Base-by-base conservation (phyloP, 306 rosid species). In the Vigna mungo region DNA sequence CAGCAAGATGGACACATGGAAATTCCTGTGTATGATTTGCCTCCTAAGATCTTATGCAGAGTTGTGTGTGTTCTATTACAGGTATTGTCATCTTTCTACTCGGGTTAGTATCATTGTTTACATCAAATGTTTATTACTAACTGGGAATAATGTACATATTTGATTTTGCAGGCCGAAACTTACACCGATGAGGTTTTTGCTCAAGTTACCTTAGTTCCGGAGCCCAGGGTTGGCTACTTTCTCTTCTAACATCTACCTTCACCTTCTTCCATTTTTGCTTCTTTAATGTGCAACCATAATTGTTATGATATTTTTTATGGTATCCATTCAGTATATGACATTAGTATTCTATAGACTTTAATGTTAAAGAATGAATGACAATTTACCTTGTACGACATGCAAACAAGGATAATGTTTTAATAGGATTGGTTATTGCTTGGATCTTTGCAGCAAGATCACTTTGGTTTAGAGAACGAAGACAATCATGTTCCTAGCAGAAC, bases 11-110 rank as follows among this genome's bases (percentile, higher is more conserved):
- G 80, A 25, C 43, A 58, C 53, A 41, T 55, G 81, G 90, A 86
- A 46, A 66, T 86, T 85, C 93, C 92, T 17, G 79, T 68, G 16
- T 76, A 78, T 81, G 37, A 86, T 78, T 68, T 90, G 74, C 89
- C 92, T 52, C 59, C 80, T 36, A 90, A 90, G 86, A 88, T 92
- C 85, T 86, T 87, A 20, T 92, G 97, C 84, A 46, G 48, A 60
- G 92, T 90, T 56, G 47, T 74, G n/a, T 2, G 46, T 79, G 88
- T 88, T 71, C 74, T 66, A 20, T 87, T 88, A 6, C 86, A 86
- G 96, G 96, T 87, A 81, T 4, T 53, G 39, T 65, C 11, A 43
- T 23, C 51, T 49, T 74, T 72, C 56, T 14, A 25, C 56, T 56
- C 32, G 43, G 3, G 2, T 63, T 49, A 7, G 21, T 60, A 14